Percentiles rank a stretch among this genome's conserved stretches.
phyloP scores from a whole-genome alignment of 176 grass and related monocot species.

The Oryza punctata region DNA sequence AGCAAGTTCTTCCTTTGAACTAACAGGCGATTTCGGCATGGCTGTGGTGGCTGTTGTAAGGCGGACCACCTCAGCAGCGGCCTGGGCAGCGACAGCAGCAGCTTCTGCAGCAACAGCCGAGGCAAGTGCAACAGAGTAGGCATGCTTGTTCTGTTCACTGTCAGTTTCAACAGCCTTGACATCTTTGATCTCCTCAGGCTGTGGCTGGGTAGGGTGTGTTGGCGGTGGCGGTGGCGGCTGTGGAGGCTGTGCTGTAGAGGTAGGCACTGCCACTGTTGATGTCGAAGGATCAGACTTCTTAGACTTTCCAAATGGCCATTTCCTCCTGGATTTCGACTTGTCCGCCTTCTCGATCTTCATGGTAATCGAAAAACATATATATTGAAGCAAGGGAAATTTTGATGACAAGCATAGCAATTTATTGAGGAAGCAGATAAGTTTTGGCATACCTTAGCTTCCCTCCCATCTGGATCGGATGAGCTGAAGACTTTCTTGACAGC shows the following conservation, averaged over 20 bases:
- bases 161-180: slow-evolving; percentile 51
- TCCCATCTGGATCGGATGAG: slow-evolving; percentile 57
- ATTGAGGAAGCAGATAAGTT: slow-evolving; percentile 2
- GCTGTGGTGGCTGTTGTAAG: slow-evolving; percentile 56
- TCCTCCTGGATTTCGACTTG: slow-evolving; percentile 60
- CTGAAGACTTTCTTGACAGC: slow-evolving; percentile 79
- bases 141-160: slow-evolving; percentile 70
- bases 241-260: slow-evolving; percentile 30
- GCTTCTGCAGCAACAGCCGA: slow-evolving; percentile 85
- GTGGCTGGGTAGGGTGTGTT: slow-evolving; percentile 39
- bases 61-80: slow-evolving; percentile 83
- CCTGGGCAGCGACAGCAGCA: slow-evolving; percentile 81
- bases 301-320: slow-evolving; percentile 59
- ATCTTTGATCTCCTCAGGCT: slow-evolving; percentile 60
- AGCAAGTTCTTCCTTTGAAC: slow-evolving; percentile 70
- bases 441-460: slow-evolving; percentile 56
- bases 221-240: slow-evolving; percentile 26
- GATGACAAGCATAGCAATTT: background rate
- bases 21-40: slow-evolving; percentile 32
- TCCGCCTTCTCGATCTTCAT: slow-evolving; percentile 49
- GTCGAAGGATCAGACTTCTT: slow-evolving; percentile 40
- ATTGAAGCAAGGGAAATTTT: slow-evolving; percentile 17
- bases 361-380: background rate
- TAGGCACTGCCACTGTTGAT: slow-evolving; percentile 34
- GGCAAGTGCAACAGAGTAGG: slow-evolving; percentile 79